Evolutionary conservation across 2,329 filamentous ascomycete genomes (phyloP).

Genomic region (Aspergillus alliaceus): DNA sequence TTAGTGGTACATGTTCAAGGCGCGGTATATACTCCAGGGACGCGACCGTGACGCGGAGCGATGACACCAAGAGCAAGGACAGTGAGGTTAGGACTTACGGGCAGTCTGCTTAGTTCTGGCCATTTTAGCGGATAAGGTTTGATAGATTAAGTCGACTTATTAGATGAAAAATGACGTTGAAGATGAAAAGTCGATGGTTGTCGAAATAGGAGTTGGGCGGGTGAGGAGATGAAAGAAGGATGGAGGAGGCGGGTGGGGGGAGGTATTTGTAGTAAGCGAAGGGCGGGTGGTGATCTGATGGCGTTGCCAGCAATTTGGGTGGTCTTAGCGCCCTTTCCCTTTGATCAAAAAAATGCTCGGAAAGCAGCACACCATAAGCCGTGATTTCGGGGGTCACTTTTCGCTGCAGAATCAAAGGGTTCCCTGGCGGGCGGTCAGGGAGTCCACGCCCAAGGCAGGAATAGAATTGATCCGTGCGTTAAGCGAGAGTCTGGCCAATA

Average conservation of each 20-base stretch:
- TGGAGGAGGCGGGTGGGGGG: constrained; percentile 40
- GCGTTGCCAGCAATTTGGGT: constrained; percentile 23
- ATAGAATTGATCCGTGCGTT: constrained; percentile 20
- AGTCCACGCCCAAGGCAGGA: constrained; percentile 4
- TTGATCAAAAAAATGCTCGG: constrained; percentile 33
- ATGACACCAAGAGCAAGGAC: constrained; percentile 17
- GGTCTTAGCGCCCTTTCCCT: constrained; percentile 27
- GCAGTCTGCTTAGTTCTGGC: constrained; percentile 56
- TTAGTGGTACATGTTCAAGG: constrained; percentile 28
- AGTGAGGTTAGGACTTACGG: constrained; percentile 43
- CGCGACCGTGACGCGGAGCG: constrained; percentile 19
- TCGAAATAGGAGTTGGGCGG: constrained; percentile 7
- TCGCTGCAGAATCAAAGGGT: constrained; percentile 29
- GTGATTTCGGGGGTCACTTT: constrained; percentile 30
- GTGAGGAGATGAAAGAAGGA: constrained; percentile 37
- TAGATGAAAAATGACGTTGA: constrained; percentile 30
- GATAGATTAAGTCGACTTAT: constrained; percentile 28
- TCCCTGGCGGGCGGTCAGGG: constrained; percentile 16
- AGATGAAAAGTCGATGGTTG: constrained; percentile 30
- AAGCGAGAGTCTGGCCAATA: constrained; percentile 42
- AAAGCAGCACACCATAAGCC: constrained; percentile 34
- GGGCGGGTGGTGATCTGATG: constrained; percentile 37
- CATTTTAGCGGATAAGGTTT: constrained; percentile 40
- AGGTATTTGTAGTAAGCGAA: constrained; percentile 43
- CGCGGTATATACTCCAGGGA: constrained; percentile 13